Percentiles rank a stretch among this genome's conserved stretches.
Conservation (phyloP, 2,329 filamentous ascomycete species). For the Fusarium albosuccineum region DNA sequence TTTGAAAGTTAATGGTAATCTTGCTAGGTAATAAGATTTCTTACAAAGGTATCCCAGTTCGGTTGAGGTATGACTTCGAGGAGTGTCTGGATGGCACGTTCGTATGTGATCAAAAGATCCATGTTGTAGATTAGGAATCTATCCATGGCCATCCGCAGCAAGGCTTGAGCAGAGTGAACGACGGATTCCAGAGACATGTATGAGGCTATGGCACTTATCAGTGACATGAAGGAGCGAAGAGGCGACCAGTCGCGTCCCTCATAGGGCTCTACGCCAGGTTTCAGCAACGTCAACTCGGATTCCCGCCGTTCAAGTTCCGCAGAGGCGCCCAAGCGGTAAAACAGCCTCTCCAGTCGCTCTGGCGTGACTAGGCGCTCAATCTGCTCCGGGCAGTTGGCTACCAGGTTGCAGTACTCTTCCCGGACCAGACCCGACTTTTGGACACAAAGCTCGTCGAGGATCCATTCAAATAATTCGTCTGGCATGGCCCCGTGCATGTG, state of each 20-base stretch:
- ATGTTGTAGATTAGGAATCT: conserved; percentile 59
- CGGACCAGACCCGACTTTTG: conserved; percentile 69
- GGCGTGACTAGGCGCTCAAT: conserved; percentile 60
- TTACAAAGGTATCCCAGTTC: conserved; percentile 59
- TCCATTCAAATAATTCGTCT: conserved; percentile 75
- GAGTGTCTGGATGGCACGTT: conserved; percentile 59
- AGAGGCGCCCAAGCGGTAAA: conserved; percentile 69
- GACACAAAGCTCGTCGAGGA: conserved; percentile 69
- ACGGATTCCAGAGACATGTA: conserved; percentile 52
- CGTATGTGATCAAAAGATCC: conserved; percentile 56
- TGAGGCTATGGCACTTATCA: conserved; percentile 56
- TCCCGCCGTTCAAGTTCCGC: conserved; percentile 56
- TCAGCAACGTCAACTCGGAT: conserved; percentile 39
- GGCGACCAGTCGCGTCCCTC: conserved; percentile 60
- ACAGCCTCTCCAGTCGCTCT: conserved; percentile 63
- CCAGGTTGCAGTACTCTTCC: conserved; percentile 70
- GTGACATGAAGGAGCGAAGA: conserved; percentile 58
- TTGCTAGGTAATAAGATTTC: conserved; percentile 22
- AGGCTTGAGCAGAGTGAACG: conserved; percentile 58
- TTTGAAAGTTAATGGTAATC: conserved; percentile 12
- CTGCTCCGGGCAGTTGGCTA: conserved; percentile 60
- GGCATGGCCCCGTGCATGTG: conserved; percentile 59
- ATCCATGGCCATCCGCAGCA: conserved; percentile 70
- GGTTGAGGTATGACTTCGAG: conserved; percentile 55
- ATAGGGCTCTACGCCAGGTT: conserved; percentile 46